Percentiles rank a stretch among this genome's conserved stretches.
Evolutionary conservation across 2,329 filamentous ascomycete species (phyloP).

Genomic region (Blastomyces emzantsi): DNA sequence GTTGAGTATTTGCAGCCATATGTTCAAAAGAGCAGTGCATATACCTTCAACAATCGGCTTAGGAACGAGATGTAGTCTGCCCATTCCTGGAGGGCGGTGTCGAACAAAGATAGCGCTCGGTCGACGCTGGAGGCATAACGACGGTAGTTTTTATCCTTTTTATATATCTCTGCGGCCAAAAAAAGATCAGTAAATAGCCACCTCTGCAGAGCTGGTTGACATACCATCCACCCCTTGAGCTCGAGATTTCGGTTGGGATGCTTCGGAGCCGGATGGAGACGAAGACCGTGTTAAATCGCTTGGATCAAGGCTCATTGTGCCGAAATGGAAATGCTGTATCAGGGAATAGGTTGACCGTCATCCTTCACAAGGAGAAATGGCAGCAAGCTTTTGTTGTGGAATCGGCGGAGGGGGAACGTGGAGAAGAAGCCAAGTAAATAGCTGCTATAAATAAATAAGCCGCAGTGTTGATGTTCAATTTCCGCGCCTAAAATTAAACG

Average conservation of each 20-base stretch:
- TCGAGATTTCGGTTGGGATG: slow-evolving; percentile 70
- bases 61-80: slow-evolving; percentile 98
- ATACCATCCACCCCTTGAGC: slow-evolving; percentile 69
- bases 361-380: slow-evolving; percentile 23
- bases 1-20: slow-evolving; percentile 3
- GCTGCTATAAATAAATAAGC: too few relatives aligned
- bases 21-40: slow-evolving; percentile 8
- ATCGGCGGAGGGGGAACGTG: slow-evolving; percentile 11
- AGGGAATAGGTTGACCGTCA: slow-evolving; percentile 21
- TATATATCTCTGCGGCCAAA: slow-evolving; percentile 26
- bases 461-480: background rate
- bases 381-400: slow-evolving; percentile 11
- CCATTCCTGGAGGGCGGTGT: slow-evolving; percentile 94
- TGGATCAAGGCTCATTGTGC: slow-evolving; percentile 38
- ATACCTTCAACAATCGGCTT: slow-evolving; percentile 77
- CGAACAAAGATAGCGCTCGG: slow-evolving; percentile 78
- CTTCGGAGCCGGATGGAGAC: slow-evolving; percentile 78
- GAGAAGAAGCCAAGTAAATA: slow-evolving; percentile 15
- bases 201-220: background rate
- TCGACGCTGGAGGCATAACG: slow-evolving; percentile 87
- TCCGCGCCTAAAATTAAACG: background rate
- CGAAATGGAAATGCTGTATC: slow-evolving; percentile 22
- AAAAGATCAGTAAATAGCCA: slow-evolving; percentile 5
- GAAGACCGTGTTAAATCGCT: slow-evolving; percentile 35
- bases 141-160: slow-evolving; percentile 62